phyloP scores from a whole-genome alignment of 495 filamentous ascomycete species.

The Astrothelium macrocarpum region DNA sequence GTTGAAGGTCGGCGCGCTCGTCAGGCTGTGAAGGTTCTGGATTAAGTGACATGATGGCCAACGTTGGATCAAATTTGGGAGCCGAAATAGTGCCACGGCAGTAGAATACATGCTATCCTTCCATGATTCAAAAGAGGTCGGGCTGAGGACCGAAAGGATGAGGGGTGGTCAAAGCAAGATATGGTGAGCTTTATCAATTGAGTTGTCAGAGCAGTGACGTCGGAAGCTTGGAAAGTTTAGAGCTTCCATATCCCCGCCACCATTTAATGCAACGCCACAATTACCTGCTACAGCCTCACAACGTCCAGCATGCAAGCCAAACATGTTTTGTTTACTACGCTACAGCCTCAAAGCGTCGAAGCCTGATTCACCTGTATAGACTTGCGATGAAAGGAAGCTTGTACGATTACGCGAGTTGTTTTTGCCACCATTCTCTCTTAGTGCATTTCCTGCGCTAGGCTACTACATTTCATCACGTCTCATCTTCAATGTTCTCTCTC shows the following conservation, averaged over 20 bases:
- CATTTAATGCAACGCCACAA: neutral
- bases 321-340: too few relatives aligned
- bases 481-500: neutral
- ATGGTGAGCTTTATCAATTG: neutral
- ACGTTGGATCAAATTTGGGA: slow-evolving; percentile 13
- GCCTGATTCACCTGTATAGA: too few relatives aligned
- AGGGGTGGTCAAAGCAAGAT: neutral
- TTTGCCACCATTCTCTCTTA: too few relatives aligned
- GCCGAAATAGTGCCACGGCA: neutral
- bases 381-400: too few relatives aligned
- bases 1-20: slow-evolving; percentile 8
- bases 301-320: too few relatives aligned
- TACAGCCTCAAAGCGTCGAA: too few relatives aligned
- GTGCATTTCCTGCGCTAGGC: too few relatives aligned
- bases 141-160: neutral
- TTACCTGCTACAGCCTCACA: too few relatives aligned
- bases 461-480: neutral
- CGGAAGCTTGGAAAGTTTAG: neutral
- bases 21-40: slow-evolving; percentile 13
- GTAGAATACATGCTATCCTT: neutral
- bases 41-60: slow-evolving; percentile 16
- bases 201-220: neutral
- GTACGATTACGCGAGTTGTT: too few relatives aligned
- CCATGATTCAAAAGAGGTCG: neutral
- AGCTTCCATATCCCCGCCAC: neutral